phyloP scores from a whole-genome alignment of 139 green algal genomes.

The Volvox africanus region DNA sequence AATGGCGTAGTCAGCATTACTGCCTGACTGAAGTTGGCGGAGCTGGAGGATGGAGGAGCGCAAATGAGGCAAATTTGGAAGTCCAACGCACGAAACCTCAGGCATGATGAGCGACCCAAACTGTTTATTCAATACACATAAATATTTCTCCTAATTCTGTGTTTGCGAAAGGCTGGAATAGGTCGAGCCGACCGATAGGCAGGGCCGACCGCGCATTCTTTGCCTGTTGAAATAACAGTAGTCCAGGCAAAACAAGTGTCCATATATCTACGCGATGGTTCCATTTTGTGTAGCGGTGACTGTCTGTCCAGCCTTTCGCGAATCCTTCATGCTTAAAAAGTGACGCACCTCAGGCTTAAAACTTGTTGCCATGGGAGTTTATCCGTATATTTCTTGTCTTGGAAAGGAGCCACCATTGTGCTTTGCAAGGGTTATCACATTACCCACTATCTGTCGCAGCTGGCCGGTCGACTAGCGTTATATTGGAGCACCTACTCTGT shows the following conservation, averaged over 20 bases:
- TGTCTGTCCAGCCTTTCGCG: too few relatives aligned
- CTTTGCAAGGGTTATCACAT: not conserved
- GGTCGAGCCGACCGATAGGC: not conserved
- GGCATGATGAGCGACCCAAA: too few relatives aligned
- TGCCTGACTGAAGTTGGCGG: constrained; percentile 53
- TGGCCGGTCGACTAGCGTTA: too few relatives aligned
- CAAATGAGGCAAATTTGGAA: too few relatives aligned
- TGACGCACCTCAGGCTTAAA: constrained; percentile 7
- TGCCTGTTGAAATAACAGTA: too few relatives aligned
- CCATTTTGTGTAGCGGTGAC: too few relatives aligned
- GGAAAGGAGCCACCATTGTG: not conserved
- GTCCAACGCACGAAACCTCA: too few relatives aligned
- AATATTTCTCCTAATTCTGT: not conserved
- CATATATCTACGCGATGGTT: too few relatives aligned
- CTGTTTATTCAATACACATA: not conserved
- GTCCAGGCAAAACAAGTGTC: too few relatives aligned
- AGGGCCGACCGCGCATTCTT: too few relatives aligned
- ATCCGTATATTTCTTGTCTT: not conserved
- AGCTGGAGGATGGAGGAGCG: not conserved
- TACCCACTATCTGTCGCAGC: too few relatives aligned
- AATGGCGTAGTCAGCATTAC: constrained; percentile 77
- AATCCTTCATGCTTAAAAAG: not conserved
- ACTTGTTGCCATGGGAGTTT: constrained; percentile 19
- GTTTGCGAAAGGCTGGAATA: not conserved
- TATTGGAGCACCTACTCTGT: too few relatives aligned